Percentiles rank a stretch among this genome's conserved stretches.
These are phyloP conservation scores for Neonectria sp. DNA, from an alignment of 2,329 filamentous ascomycete genomes.

Conservation along the genomic window DNA sequence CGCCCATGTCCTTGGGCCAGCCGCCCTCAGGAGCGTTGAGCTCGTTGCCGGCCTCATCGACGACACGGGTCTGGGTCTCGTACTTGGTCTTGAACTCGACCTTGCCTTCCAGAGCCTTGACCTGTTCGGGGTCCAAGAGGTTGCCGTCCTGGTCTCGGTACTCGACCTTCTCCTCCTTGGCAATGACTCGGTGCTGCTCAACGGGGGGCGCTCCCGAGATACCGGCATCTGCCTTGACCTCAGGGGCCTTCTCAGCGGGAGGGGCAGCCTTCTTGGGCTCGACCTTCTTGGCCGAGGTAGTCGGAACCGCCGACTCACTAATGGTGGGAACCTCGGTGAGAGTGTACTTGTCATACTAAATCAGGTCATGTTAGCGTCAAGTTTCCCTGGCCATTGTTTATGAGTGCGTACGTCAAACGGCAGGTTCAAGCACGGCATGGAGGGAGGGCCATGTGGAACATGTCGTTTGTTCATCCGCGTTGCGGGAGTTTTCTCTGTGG, in stretches of 20 bases:
- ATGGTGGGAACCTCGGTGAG: constrained; percentile 38
- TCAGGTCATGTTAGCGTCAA: constrained; percentile 35
- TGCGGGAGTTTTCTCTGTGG: constrained; percentile 54
- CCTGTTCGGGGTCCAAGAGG: constrained; percentile 85
- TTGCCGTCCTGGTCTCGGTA: constrained; percentile 97
- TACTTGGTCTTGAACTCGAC: constrained; percentile 97
- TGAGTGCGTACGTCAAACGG: constrained; percentile 22
- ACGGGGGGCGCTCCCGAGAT: constrained; percentile 68
- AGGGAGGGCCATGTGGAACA: constrained; percentile 19
- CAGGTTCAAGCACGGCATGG: constrained; percentile 27
- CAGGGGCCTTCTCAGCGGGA: constrained; percentile 39
- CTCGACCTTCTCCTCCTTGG: constrained; percentile 86
- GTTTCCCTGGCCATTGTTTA: background rate
- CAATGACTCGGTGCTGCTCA: constrained; percentile 64
- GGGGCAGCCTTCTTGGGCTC: constrained; percentile 46
- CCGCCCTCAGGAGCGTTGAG: constrained; percentile 65
- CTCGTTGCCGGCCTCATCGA: constrained; percentile 86
- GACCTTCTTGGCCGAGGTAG: constrained; percentile 46
- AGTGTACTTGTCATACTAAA: constrained; percentile 67
- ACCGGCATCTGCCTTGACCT: constrained; percentile 47
- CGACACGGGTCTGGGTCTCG: constrained; percentile 90
- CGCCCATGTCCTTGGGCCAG: constrained; percentile 54
- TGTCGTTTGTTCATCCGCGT: constrained; percentile 32
- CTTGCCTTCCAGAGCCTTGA: constrained; percentile 88
- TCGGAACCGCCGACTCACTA: constrained; percentile 49